Conservation (phyloP, 768 basidiomycete genomes). For the Fibroporia radiculosa region DNA sequence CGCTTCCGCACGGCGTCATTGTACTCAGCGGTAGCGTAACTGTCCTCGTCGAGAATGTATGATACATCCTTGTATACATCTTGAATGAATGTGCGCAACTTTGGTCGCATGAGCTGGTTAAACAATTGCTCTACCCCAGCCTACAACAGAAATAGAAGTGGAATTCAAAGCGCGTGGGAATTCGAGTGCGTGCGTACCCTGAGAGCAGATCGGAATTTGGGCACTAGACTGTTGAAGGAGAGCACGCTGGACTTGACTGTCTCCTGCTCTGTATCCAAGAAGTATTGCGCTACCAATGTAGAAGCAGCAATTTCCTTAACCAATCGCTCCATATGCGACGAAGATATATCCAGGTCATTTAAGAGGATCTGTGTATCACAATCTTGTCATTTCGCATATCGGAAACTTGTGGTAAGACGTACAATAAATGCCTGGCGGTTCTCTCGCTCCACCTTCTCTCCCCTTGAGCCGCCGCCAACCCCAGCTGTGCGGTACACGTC, state of each 20-base stretch:
- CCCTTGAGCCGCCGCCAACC: constrained; percentile 31
- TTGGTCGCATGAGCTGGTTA: constrained; percentile 88
- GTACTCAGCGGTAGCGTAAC: constrained; percentile 76
- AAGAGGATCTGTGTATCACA: constrained; percentile 81
- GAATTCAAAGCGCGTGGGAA: neutral
- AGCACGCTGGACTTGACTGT: constrained; percentile 40
- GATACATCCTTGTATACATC: constrained; percentile 89
- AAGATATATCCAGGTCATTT: constrained; percentile 92
- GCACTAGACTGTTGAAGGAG: constrained; percentile 44
- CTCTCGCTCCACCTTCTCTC: constrained; percentile 78
- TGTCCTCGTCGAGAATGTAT: constrained; percentile 86
- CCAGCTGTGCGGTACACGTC: constrained; percentile 65
- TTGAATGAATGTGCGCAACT: constrained; percentile 70
- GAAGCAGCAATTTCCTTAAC: constrained; percentile 54
- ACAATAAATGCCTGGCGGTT: constrained; percentile 78
- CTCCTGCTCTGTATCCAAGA: constrained; percentile 48
- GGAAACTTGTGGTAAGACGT: constrained; percentile 31
- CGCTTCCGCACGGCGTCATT: constrained; percentile 83
- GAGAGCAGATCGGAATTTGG: constrained; percentile 64
- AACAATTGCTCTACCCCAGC: constrained; percentile 89
- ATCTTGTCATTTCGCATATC: too few species aligned
- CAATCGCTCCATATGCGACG: constrained; percentile 81
- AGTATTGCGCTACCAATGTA: constrained; percentile 56
- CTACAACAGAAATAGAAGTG: constrained; percentile 28
- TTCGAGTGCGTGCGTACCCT: constrained; percentile 56